Base-by-base conservation (phyloP, 73 alveolate species). In the Paramecium primaurelia region DNA sequence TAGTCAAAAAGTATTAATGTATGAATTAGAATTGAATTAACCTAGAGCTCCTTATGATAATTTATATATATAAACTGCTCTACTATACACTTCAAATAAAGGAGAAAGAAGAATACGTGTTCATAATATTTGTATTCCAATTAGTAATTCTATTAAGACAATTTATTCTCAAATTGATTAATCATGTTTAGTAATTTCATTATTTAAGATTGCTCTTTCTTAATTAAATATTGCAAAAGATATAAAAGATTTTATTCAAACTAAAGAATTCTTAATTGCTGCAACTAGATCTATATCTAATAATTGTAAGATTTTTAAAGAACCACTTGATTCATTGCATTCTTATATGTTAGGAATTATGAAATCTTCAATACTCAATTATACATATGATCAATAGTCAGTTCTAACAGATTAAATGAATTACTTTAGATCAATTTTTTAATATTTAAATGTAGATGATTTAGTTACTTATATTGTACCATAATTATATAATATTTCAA, bases 51-150 rank as follows among this genome's bases (percentile, higher is more conserved):
- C 93, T 83, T 94, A 92, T 49, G 93, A 95, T 73, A 95, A 92
- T 92, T 38, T 98, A n/a, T 97, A 96, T 83, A 84, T 98, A 9
- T 97, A 98, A 92, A 88, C 98, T 40, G 99, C 99, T 32, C 60
- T 98, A 58, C 88, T 98, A 30, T 98, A 96, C 89, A 95, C 99
- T 2, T 88, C 96, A 28, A 95, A 98, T 14, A 98, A 97, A 69
- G 99, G 99, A 22, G 97, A 93, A 49, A 95, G 99, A 93, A 94
- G 98, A 92, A 96, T 98, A 12, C 92, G 99, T 77, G 96, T 97
- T 16, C 99, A 98, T 87, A 98, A 98, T 71, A 18, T 32, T 68
- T 40, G 68, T 71, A 68, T 88, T 88, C 94, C 94, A 8, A 32
- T 88, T 16, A 69, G 88, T 25, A 49, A 77, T 68, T 77, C 77